phyloP scores from a whole-genome alignment of 148 eudicot species.

The Vaccinium macrocarpon region DNA sequence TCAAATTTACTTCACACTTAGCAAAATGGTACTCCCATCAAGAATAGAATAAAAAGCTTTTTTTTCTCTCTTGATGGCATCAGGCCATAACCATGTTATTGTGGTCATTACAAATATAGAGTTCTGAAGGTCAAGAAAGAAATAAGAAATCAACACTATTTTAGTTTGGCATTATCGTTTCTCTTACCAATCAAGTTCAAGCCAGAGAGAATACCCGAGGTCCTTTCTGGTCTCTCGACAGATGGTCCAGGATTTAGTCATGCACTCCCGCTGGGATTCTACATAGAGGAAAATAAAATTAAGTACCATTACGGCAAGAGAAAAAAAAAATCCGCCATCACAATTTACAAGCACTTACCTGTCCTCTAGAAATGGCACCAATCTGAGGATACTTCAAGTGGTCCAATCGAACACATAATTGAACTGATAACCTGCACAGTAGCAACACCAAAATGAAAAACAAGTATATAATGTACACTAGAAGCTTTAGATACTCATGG shows the following conservation, averaged over 20 bases:
- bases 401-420: conserved; percentile 99
- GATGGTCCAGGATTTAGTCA: conserved; percentile 71
- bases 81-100: too few species aligned
- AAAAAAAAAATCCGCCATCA: conserved; percentile 5
- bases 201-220: conserved; percentile 62
- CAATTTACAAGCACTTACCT: conserved; percentile 26
- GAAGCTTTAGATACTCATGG: neutral
- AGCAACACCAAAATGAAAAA: conserved; percentile 18
- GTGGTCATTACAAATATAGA: too few species aligned
- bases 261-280: conserved; percentile 61
- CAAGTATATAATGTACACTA: neutral
- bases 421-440: conserved; percentile 67
- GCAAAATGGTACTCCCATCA: too few species aligned
- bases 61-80: too few species aligned
- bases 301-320: neutral
- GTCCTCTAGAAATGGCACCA: conserved; percentile 72
- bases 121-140: too few species aligned
- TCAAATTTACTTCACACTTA: too few species aligned
- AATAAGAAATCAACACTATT: neutral
- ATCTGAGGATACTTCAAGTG: conserved; percentile 84
- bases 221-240: conserved; percentile 72
- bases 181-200: neutral
- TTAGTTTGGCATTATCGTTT: neutral
- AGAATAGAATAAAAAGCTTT: too few species aligned
- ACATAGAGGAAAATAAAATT: conserved; percentile 19